Evolutionary conservation across 2,329 filamentous ascomycete genomes (phyloP).

Genomic region (Geosmithia putterillii): DNA sequence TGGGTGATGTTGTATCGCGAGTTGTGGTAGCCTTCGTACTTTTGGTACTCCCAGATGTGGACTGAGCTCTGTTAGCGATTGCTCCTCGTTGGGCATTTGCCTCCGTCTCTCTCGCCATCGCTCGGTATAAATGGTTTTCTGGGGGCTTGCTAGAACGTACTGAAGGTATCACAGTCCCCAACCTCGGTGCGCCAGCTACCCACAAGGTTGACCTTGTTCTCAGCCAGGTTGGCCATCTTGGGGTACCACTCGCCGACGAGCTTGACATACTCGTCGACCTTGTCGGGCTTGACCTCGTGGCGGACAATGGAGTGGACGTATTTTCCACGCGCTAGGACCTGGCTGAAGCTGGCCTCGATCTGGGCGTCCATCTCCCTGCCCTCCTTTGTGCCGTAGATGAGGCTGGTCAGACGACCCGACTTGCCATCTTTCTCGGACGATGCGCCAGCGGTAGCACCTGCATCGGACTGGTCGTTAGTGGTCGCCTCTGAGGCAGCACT

Average conservation of each 20-base stretch:
- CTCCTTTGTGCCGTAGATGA: conserved; percentile 96
- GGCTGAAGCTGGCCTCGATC: conserved; percentile 91
- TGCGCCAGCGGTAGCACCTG: conserved; percentile 33
- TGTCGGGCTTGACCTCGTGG: conserved; percentile 90
- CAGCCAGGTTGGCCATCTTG: conserved; percentile 66
- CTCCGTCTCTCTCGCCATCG: too few relatives aligned
- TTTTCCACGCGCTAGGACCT: conserved; percentile 89
- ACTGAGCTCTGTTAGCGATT: conserved; percentile 47
- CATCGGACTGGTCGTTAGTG: not conserved
- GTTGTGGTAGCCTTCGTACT: conserved; percentile 89
- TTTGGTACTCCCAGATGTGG: conserved; percentile 99
- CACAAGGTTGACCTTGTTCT: conserved; percentile 92
- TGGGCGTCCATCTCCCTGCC: conserved; percentile 89
- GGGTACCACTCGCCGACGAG: conserved; percentile 90
- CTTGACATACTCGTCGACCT: conserved; percentile 87
- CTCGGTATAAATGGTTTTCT: not conserved
- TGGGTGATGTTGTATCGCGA: conserved; percentile 75
- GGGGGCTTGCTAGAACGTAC: conserved; percentile 34
- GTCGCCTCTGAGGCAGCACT: conserved; percentile 21
- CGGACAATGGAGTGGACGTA: conserved; percentile 98
- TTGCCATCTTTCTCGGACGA: conserved; percentile 50
- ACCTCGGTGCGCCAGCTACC: conserved; percentile 98
- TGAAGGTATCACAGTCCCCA: conserved; percentile 91
- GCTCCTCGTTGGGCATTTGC: too few relatives aligned
- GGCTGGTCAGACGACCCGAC: conserved; percentile 62